A percentile compares a stretch with the other conserved stretches of the same genome.
Conservation (phyloP, 2,329 filamentous ascomycete genomes). For the Trichothecium roseum region DNA sequence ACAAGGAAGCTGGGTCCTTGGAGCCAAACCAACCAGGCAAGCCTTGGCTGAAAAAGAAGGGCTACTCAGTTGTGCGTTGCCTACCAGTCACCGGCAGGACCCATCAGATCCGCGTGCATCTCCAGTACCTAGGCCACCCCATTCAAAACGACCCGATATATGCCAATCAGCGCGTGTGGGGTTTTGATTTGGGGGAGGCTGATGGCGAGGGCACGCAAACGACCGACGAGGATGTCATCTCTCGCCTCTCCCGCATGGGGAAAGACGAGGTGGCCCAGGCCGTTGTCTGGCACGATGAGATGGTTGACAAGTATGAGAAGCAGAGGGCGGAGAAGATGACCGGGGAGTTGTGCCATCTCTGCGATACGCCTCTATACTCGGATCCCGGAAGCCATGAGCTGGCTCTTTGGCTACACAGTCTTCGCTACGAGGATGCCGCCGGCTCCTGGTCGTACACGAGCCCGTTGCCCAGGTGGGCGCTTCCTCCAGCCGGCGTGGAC, state of each 20-base stretch:
- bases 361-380: constrained; percentile 81
- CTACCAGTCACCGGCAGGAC: constrained; percentile 88
- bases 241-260: constrained; percentile 77
- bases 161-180: constrained; percentile 88
- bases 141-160: constrained; percentile 98
- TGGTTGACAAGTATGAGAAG: constrained; percentile 84
- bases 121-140: constrained; percentile 89
- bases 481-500: constrained; percentile 62
- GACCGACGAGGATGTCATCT: constrained; percentile 83
- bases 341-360: constrained; percentile 69
- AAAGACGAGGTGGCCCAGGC: constrained; percentile 88
- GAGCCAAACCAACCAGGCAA: constrained; percentile 14
- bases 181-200: constrained; percentile 60
- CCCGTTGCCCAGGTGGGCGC: constrained; percentile 73
- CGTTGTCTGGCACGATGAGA: constrained; percentile 85
- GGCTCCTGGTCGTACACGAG: constrained; percentile 85
- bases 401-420: constrained; percentile 86
- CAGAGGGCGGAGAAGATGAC: constrained; percentile 90
- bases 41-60: constrained; percentile 48
- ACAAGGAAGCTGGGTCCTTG: constrained; percentile 7
- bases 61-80: constrained; percentile 92
- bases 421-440: constrained; percentile 74
- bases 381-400: constrained; percentile 87
- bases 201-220: constrained; percentile 57
- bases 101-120: constrained; percentile 87